These are phyloP conservation scores for Tetracladium maxilliforme DNA, from an alignment of 2,329 filamentous ascomycete species.

Conservation along the genomic window DNA sequence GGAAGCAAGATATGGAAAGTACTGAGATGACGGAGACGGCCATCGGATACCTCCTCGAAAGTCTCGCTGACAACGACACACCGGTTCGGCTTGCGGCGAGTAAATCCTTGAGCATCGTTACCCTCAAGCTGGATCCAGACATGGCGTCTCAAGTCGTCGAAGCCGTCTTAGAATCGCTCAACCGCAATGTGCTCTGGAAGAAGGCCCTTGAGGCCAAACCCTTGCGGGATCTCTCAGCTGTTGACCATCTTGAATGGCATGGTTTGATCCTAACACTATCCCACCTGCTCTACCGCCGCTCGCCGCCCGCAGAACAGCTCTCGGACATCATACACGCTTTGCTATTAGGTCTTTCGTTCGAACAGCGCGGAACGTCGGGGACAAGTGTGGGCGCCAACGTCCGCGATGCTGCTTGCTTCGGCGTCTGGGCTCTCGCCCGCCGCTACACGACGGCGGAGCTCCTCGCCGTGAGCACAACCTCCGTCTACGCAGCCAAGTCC, in stretches of 20 bases:
- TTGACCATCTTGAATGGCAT: slow-evolving; percentile 81
- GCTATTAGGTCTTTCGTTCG: slow-evolving; percentile 69
- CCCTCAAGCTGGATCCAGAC: slow-evolving; percentile 60
- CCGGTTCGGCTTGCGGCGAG: slow-evolving; percentile 82
- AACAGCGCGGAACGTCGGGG: slow-evolving; percentile 78
- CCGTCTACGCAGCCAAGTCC: slow-evolving; percentile 8
- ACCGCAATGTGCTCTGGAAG: slow-evolving; percentile 39
- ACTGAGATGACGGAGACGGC: slow-evolving; percentile 58
- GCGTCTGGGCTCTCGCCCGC: slow-evolving; percentile 82
- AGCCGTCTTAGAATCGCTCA: slow-evolving; percentile 61
- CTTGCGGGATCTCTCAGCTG: slow-evolving; percentile 51
- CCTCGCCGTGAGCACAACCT: slow-evolving; percentile 36
- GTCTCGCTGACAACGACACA: slow-evolving; percentile 75
- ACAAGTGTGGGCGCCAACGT: slow-evolving; percentile 78
- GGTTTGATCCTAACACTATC: slow-evolving; percentile 78
- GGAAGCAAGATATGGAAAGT: slow-evolving; percentile 5
- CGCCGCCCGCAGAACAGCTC: slow-evolving; percentile 57
- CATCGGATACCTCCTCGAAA: slow-evolving; percentile 68
- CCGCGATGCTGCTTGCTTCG: slow-evolving; percentile 89
- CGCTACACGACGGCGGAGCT: slow-evolving; percentile 75
- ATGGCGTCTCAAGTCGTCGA: slow-evolving; percentile 83
- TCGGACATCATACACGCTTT: slow-evolving; percentile 63
- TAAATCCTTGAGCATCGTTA: slow-evolving; percentile 80
- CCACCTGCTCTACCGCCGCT: slow-evolving; percentile 73
- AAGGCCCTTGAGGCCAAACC: slow-evolving; percentile 19